Conservation (phyloP, 495 filamentous ascomycete species). For the Margaritispora aquatica region DNA sequence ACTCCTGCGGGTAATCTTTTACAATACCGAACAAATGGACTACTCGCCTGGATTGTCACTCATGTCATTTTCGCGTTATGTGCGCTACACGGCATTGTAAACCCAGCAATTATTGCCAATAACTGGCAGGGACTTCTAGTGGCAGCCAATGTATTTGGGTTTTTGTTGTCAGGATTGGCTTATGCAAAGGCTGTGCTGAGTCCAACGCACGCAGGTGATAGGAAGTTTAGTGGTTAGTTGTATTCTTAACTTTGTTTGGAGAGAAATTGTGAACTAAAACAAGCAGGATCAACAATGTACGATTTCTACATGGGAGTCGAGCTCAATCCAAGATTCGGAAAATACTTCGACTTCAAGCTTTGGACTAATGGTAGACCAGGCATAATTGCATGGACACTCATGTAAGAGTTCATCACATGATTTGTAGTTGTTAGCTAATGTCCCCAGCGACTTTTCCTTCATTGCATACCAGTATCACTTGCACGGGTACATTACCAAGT, state of each 20-base stretch:
- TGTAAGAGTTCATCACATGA: slow-evolving; percentile 26
- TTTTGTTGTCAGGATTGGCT: slow-evolving; percentile 30
- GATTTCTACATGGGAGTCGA: slow-evolving; percentile 43
- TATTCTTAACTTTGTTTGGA: background rate
- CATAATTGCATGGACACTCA: slow-evolving; percentile 25
- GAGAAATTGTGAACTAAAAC: background rate
- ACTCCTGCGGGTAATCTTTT: slow-evolving; percentile 21
- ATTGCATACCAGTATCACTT: slow-evolving; percentile 39
- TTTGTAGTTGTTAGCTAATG: background rate
- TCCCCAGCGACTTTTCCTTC: slow-evolving; percentile 38
- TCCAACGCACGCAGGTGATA: slow-evolving; percentile 35
- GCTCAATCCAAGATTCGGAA: slow-evolving; percentile 41
- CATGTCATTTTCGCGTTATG: slow-evolving; percentile 26
- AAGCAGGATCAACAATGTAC: slow-evolving; percentile 33
- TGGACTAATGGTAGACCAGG: slow-evolving; percentile 44
- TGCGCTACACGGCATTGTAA: slow-evolving; percentile 24
- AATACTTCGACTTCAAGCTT: slow-evolving; percentile 42
- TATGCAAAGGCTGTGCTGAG: slow-evolving; percentile 34
- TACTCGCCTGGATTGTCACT: slow-evolving; percentile 36
- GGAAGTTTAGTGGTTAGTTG: slow-evolving; percentile 37
- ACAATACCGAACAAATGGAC: slow-evolving; percentile 29
- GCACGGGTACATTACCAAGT: slow-evolving; percentile 37
- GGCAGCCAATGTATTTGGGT: slow-evolving; percentile 34
- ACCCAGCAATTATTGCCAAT: slow-evolving; percentile 36
- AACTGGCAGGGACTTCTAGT: slow-evolving; percentile 37